phyloP scores from a whole-genome alignment of 2,329 filamentous ascomycete species.

The Aspergillus costaricaensis region DNA sequence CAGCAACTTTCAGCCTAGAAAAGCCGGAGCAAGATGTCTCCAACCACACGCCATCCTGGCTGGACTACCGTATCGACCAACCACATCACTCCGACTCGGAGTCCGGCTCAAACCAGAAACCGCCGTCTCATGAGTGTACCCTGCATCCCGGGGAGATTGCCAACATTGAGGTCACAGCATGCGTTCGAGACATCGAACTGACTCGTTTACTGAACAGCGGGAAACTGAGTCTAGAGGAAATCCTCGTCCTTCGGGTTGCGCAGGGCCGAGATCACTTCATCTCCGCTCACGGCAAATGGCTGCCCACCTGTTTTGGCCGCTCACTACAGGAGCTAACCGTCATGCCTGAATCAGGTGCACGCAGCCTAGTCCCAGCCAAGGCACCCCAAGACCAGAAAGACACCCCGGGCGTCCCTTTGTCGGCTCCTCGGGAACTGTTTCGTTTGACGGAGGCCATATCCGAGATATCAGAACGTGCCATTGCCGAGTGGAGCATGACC shows the following conservation, averaged over 20 bases:
- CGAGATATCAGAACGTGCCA: slow-evolving; percentile 57
- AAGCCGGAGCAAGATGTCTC: slow-evolving; percentile 58
- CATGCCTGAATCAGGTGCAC: slow-evolving; percentile 75
- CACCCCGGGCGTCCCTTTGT: slow-evolving; percentile 58
- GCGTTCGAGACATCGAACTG: slow-evolving; percentile 64
- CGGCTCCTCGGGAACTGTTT: slow-evolving; percentile 86
- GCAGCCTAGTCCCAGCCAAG: slow-evolving; percentile 57
- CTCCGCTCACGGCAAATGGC: slow-evolving; percentile 75
- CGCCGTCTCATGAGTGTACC: slow-evolving; percentile 56
- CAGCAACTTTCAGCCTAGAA: slow-evolving; percentile 78
- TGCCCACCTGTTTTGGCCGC: slow-evolving; percentile 77
- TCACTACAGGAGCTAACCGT: slow-evolving; percentile 86
- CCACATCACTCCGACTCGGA: slow-evolving; percentile 44
- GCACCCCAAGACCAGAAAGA: slow-evolving; percentile 35
- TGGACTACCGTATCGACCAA: slow-evolving; percentile 66
- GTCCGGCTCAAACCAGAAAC: slow-evolving; percentile 26
- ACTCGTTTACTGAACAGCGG: slow-evolving; percentile 73
- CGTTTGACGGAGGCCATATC: slow-evolving; percentile 80
- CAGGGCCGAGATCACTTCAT: slow-evolving; percentile 91
- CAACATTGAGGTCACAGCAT: slow-evolving; percentile 67
- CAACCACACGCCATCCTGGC: slow-evolving; percentile 63
- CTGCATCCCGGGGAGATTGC: slow-evolving; percentile 84
- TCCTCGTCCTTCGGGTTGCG: slow-evolving; percentile 80
- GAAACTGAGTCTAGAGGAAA: slow-evolving; percentile 70
- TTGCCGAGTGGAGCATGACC: slow-evolving; percentile 66